Base-by-base conservation (phyloP, 805 yeast genomes). In the Ogataea methanolica region DNA sequence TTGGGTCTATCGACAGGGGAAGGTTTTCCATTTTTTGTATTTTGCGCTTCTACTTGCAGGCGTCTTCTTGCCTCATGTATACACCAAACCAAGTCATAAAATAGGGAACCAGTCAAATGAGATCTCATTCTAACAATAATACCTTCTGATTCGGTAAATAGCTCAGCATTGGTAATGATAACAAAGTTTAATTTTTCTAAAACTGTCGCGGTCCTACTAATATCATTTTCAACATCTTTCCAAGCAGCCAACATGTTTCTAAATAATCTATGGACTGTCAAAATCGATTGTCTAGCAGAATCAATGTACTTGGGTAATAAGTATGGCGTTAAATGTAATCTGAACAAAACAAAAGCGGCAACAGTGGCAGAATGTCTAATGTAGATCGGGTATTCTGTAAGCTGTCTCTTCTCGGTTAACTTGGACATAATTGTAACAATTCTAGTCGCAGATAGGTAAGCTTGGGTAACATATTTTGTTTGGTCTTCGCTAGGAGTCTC, bases 51-150 rank as follows among this genome's bases (percentile, higher is more conserved):
- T 49, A 74, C 78, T 42, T 75, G 58, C 35, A 78, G 75, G 45
- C 96, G 72, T 62, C 97, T 74, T 62, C 96, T 75, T 0, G 96
- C 97, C 61, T 91, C 97, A 66, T 91, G 97, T 42, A 91, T 85
- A 63, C 96, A 86, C 90, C 96, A 90, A 12, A 91, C 92, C 44
- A 91, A 73, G 65, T 91, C 97, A 62, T 91, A 91, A 58, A 91
- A 91, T 44, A 91, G 67, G 0, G 97, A 89, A 1, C 94, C 96
- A 0, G 97, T 86, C 56, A 91, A 72, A 66, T 91, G 97, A 0
- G 96, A 88, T 59, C 97, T 76, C 95, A 91, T 91, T 49, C 91
- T 75, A 3, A 87, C 78, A 42, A 91, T 87, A 31, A 91, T 86
- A 3, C 87, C 84, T n/a, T 80, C 82, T 11, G 81, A 76, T 48